These are phyloP conservation scores for Funneliformis caledonium DNA, from an alignment of 371 early-diverging fungal species.

Conservation along the genomic window DNA sequence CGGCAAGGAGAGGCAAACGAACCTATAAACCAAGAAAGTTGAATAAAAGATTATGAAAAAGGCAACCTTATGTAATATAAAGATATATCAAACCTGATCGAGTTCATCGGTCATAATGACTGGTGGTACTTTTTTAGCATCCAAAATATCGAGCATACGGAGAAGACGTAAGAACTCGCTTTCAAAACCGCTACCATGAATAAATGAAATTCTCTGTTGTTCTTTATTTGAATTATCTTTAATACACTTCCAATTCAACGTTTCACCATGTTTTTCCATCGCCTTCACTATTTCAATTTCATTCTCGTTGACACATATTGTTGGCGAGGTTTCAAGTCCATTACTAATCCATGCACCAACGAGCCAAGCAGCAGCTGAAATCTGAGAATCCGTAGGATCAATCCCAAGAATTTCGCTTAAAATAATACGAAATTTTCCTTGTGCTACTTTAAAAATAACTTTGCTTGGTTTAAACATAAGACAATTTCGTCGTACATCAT, in stretches of 20 bases:
- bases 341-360: conserved; percentile 7
- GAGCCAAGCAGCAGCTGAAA: background rate
- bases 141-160: background rate
- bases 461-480: background rate
- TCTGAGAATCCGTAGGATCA: background rate
- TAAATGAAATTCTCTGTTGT: background rate
- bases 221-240: background rate
- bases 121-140: background rate
- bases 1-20: conserved; percentile 13
- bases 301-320: background rate
- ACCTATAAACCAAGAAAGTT: background rate
- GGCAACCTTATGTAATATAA: background rate
- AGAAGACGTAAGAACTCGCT: too few species aligned
- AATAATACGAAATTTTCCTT: background rate
- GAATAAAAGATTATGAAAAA: background rate
- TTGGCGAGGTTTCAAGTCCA: background rate
- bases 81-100: background rate
- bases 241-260: background rate
- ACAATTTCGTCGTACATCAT: background rate
- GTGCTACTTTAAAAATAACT: background rate
- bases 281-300: background rate
- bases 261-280: background rate
- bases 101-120: background rate
- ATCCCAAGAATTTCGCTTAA: background rate
- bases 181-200: background rate